Percentiles rank a stretch among this genome's conserved stretches.
Conservation (phyloP, 2,329 filamentous ascomycete species). For the Colletotrichum spaethianum region DNA sequence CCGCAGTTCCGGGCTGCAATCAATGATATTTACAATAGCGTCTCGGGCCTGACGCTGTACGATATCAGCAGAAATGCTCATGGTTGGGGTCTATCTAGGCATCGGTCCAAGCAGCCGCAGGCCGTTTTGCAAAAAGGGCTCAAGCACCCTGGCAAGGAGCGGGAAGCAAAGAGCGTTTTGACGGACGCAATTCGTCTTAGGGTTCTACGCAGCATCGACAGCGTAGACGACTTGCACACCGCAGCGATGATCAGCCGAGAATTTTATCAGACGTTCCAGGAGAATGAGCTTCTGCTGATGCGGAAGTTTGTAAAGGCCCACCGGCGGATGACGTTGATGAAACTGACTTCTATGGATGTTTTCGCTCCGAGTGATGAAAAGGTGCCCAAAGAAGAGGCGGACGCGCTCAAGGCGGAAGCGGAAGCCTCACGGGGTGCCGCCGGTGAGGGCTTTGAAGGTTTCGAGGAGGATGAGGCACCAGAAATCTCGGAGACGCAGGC, state of each 20-base stretch:
- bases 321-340: slow-evolving; percentile 23
- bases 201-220: slow-evolving; percentile 57
- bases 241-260: slow-evolving; percentile 58
- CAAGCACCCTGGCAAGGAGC: not conserved
- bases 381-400: slow-evolving; percentile 50
- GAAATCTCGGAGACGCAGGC: not conserved
- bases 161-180: slow-evolving; percentile 44
- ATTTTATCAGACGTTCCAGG: slow-evolving; percentile 62
- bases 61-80: slow-evolving; percentile 64
- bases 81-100: slow-evolving; percentile 64
- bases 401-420: slow-evolving; percentile 48
- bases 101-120: slow-evolving; percentile 54
- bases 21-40: slow-evolving; percentile 66
- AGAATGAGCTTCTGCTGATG: slow-evolving; percentile 57
- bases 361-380: slow-evolving; percentile 43
- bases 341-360: slow-evolving; percentile 21
- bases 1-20: slow-evolving; percentile 62
- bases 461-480: not conserved
- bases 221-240: slow-evolving; percentile 58
- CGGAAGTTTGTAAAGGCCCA: slow-evolving; percentile 47
- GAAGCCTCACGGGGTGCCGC: slow-evolving; percentile 41
- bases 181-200: slow-evolving; percentile 55
- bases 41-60: slow-evolving; percentile 62
- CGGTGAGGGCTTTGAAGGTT: not conserved
- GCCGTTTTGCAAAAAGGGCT: slow-evolving; percentile 41